Base-by-base conservation (phyloP, 2,329 filamentous ascomycete species). In the Beauveria varroae region DNA sequence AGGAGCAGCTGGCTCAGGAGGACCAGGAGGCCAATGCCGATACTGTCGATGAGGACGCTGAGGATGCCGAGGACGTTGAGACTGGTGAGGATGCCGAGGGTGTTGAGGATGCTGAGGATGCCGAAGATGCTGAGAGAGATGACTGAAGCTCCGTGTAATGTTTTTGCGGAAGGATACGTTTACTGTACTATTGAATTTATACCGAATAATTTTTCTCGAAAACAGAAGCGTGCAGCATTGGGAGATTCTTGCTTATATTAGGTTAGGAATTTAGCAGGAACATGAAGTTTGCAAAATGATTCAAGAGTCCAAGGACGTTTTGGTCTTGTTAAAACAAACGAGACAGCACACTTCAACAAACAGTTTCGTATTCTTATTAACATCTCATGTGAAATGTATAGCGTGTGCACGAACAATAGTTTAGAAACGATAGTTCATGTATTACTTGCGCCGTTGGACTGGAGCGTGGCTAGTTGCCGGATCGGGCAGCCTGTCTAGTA, bases 1-100 rank as follows among this genome's bases (percentile, higher is more conserved):
- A 69, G 16, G 64, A 66, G 37, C 58, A 63, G 37, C 64, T 64
- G 8, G 57, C 46, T 28, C 67, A 69, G 7, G 66, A 64, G 2
- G 68, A 63, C 46, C 63, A 59, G 37, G 65, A 59, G 5, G 65
- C 65, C 26, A 63, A 68, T 22, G 64, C 64, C 53, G 56, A 65
- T 28, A 47, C 61, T 26, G 24, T 20, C 5, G 64, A 62, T 46
- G 64, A 60, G 44, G 65, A 56, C 9, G 65, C 65, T 10, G 64
- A 69, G 18, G 66, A 63, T 51, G 58, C 12, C 5, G 57, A 51
- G 5, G 57, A 61, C 9, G 30, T 6, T 24, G 49, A 51, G 4
- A 50, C 20, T 24, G 55, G 9, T 24, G 56, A 41, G 30, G 57
- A 60, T 22, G 49, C 40, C 6, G 57, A 44, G 28, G 49, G 18